phyloP scores from a whole-genome alignment of 2,329 filamentous ascomycete species.

The Diaporthe longicolla region DNA sequence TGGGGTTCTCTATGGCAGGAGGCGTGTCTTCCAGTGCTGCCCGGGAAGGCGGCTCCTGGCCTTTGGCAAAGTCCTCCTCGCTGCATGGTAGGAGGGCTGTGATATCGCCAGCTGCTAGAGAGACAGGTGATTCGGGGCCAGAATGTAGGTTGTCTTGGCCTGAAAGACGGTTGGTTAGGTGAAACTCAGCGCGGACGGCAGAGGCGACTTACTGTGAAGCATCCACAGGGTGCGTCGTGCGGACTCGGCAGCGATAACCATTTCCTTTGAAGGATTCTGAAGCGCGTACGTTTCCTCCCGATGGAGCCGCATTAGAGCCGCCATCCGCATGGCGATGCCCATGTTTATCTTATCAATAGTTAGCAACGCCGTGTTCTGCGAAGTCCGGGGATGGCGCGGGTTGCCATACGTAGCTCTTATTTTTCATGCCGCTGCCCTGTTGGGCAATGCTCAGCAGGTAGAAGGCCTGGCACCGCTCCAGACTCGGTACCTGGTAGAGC shows the following conservation, averaged over 20 bases:
- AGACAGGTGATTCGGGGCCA: constrained; percentile 64
- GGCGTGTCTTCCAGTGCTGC: constrained; percentile 68
- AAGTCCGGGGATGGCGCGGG: not conserved
- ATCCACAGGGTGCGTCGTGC: constrained; percentile 72
- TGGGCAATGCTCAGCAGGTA: constrained; percentile 72
- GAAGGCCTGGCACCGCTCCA: constrained; percentile 71
- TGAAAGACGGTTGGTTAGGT: constrained; percentile 42
- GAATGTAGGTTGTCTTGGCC: constrained; percentile 71
- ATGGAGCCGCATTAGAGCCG: constrained; percentile 67
- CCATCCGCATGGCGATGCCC: constrained; percentile 70
- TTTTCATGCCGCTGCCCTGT: constrained; percentile 68
- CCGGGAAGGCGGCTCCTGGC: constrained; percentile 62
- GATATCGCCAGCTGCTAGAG: constrained; percentile 66
- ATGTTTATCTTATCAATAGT: constrained; percentile 63
- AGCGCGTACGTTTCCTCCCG: constrained; percentile 67
- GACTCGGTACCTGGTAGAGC: constrained; percentile 65
- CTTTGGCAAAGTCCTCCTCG: constrained; percentile 65
- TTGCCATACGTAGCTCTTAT: constrained; percentile 65
- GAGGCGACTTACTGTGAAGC: constrained; percentile 62
- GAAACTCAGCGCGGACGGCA: not conserved
- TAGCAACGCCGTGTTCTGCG: constrained; percentile 41
- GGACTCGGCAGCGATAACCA: constrained; percentile 67
- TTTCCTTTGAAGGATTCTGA: constrained; percentile 58
- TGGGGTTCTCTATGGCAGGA: constrained; percentile 62
- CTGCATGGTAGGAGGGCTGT: constrained; percentile 67